Evolutionary conservation across 495 filamentous ascomycete genomes (phyloP), one percentile per base, ranked within the genome.

Genomic region (Sphaerosporella brunnea): DNA sequence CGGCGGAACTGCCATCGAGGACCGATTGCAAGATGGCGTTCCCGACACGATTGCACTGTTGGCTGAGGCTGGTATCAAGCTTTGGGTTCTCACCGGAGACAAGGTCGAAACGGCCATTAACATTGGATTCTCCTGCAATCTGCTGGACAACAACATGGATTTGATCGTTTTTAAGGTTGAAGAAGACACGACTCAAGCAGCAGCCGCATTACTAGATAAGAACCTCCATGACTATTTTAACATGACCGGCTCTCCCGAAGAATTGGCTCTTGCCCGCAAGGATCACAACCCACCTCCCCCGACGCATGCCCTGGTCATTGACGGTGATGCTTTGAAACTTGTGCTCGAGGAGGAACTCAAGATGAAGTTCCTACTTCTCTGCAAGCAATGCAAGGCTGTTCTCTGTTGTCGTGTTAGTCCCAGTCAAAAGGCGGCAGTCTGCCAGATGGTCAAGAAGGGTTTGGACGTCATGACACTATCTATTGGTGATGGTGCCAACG

Each of bases 71-170:
- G 92, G 92, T 50, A 95, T 99, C 65, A 99, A 99, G 61, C 74
- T 99, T n/a, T 99, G 92, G 92, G 92, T 99, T 48, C 68, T 99
- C 37, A 99, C 92, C 25, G 92, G 92, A 47, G 92, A 99, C 68
- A 99, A 95, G 65, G 88, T 96, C 39, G 92, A 96, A 64, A 99
- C 92, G 39, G 92, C 92, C 35, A 96, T 99, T 73, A 99, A 99
- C 64, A 99, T 99, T 63, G 92, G 92, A 18, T 99, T 96, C 65
- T 96, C 92, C 10, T 96, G 92, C 70, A 99, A 99, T 51, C 73
- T 99, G 28, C 73, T 99, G 36, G 81, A 87, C 65, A 99, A 95
- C 63, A 79, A 90, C 51, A 94, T 99, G 92, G 90, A 99, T 52
- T 68, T 99, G 37, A 82, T 99, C 54, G 75, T 92, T 21, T 73